Base-by-base conservation (phyloP, 805 yeast genomes). In the Brettanomyces nanus region DNA sequence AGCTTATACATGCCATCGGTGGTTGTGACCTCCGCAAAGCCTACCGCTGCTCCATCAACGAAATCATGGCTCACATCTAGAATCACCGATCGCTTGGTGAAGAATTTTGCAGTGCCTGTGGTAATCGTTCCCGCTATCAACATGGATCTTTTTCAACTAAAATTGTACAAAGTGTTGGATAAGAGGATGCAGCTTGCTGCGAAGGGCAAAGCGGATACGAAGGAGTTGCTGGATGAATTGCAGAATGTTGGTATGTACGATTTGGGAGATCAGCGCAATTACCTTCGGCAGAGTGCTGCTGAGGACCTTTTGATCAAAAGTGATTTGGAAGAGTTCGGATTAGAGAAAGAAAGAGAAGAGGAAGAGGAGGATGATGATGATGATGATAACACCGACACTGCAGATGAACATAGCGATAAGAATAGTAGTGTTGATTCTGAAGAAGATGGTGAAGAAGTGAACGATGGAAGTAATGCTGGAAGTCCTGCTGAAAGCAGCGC, bases 21-120 rank as follows among this genome's bases (percentile, higher is more conserved):
- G 40, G 71, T 78, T 15, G 64, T 72, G 5, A 66, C 73, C 3
- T 73, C 80, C 11, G 68, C 80, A 1, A 76, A 76, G 44, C 76
- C 77, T 17, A 46, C 58, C 3, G 45, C 47, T 33, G 76, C 77
- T 1, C 59, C 64, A 14, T 77, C 81, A 3, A 62, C 75, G 19
- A 62, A 71, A 41, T 67, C 80, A 19, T 75, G 86, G 82, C 61
- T 61, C 29, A 72, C 82, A 4, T 70, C 79, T 22, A 73, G 80
- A 45, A 58, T 81, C 28, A 70, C 82, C 19, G 85, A 79, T 51
- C 61, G 84, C 35, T 62, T 80, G 33, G 81, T 80, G 21, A 77
- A 75, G 49, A 73, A 71, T 48, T 77, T 69, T 46, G 76, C 79
- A 4, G 68, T 79, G 13, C 87, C 89, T 0, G 71, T 77, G n/a